phyloP scores from a whole-genome alignment of 192 early-diverging fungal genomes.

The Backusella sp. region DNA sequence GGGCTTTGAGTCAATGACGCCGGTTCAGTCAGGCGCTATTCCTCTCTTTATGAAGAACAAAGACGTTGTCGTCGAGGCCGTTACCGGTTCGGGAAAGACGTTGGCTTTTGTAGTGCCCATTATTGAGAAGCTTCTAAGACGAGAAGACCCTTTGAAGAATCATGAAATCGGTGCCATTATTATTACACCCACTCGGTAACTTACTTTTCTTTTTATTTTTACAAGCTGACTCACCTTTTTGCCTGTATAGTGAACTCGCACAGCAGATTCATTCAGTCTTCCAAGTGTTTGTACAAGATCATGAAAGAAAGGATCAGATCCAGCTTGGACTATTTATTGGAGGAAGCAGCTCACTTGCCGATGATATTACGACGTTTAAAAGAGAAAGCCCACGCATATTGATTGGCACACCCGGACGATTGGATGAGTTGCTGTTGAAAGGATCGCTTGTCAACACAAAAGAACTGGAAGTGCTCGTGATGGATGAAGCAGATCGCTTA shows the following conservation, averaged over 20 bases:
- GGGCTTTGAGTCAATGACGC: slow-evolving; percentile 88
- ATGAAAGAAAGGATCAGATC: slow-evolving; percentile 34
- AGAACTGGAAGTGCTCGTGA: slow-evolving; percentile 83
- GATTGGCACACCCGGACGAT: slow-evolving; percentile 87
- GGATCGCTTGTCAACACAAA: slow-evolving; percentile 60
- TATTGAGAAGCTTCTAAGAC: slow-evolving; percentile 79
- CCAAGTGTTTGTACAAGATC: slow-evolving; percentile 54
- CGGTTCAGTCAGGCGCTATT: slow-evolving; percentile 89
- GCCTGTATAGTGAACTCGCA: slow-evolving; percentile 72
- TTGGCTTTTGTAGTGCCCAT: slow-evolving; percentile 90
- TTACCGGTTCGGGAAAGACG: slow-evolving; percentile 97
- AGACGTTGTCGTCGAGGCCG: slow-evolving; percentile 96
- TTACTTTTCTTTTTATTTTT: background rate
- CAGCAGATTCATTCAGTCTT: slow-evolving; percentile 81
- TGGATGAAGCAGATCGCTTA: slow-evolving; percentile 95
- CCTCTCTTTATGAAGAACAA: slow-evolving; percentile 90
- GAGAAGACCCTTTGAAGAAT: slow-evolving; percentile 56
- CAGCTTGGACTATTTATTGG: slow-evolving; percentile 70
- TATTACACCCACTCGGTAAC: slow-evolving; percentile 78
- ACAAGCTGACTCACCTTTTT: background rate
- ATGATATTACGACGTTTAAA: slow-evolving; percentile 65
- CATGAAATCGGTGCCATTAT: slow-evolving; percentile 86
- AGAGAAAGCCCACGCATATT: slow-evolving; percentile 75
- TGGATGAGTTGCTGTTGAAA: slow-evolving; percentile 74
- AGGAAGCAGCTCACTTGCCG: slow-evolving; percentile 56